Conservation (phyloP, 164 flowering plant species). For the Buxus sempervirens region DNA sequence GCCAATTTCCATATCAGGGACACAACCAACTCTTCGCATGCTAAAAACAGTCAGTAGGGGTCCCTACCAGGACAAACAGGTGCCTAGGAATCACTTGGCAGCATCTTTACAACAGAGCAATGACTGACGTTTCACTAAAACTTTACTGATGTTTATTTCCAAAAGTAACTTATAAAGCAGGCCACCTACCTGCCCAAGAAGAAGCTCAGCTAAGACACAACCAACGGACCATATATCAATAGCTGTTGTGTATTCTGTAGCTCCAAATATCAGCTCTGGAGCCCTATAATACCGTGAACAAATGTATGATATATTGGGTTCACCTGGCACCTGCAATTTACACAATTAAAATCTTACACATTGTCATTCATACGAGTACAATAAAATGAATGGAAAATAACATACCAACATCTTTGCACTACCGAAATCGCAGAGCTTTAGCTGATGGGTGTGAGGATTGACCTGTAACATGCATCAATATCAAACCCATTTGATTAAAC, state of each 20-base stretch:
- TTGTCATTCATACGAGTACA: neutral
- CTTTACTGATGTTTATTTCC: neutral
- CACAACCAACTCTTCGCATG: no score
- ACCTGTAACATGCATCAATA: conserved; percentile 49
- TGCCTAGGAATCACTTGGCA: no score
- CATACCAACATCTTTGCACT: conserved; percentile 98
- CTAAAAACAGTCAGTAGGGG: no score
- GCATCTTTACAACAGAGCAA: no score
- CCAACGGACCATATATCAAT: conserved; percentile 99
- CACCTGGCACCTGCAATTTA: conserved; percentile 72
- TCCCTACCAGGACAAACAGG: no score
- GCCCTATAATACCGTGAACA: conserved; percentile 97
- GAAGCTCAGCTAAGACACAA: conserved; percentile 94
- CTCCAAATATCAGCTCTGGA: conserved; percentile 97
- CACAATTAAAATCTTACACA: conserved; percentile 5
- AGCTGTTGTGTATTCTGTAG: conserved; percentile 88
- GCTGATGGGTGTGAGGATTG: conserved; percentile 90
- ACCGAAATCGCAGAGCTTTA: conserved; percentile 97
- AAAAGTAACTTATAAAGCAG: neutral
- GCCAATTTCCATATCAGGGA: no score
- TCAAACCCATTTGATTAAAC: neutral
- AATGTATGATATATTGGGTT: conserved; percentile 95
- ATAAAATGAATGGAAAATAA: conserved; percentile 2
- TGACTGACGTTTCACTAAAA: neutral
- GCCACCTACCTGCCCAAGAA: conserved; percentile 75